Evolutionary conservation across 805 yeast genomes (phyloP), one percentile per base, ranked within the genome.

Genomic region (Starmera quercuum): DNA sequence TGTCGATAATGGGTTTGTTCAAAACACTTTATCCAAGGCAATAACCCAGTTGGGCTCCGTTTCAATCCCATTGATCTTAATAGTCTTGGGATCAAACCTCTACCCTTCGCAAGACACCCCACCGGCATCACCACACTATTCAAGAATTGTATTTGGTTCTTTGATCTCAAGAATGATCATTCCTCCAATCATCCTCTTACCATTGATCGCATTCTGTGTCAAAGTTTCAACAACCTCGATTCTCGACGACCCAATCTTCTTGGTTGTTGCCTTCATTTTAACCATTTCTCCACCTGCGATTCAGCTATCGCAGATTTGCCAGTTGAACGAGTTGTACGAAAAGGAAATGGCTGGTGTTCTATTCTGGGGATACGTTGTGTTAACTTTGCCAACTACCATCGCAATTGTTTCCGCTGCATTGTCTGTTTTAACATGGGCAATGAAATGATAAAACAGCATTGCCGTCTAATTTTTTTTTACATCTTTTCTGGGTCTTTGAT

Each of bases 221-320:
- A 80, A 77, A 55, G 75, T 68, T 48, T 59, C 82, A 41, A 71
- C 71, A 21, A 67, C 77, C 14, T 76, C 86, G 33, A 80, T 83
- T 23, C 61, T 83, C 54, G 86, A 79, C 52, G 94, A 83, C 54
- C 94, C 94, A 24, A 83, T 83, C 27, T 83, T 83, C 48, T 61
- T 83, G 47, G 75, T 83, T 39, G 88, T 83, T 28, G 76, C 85
- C 9, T 83, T 83, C 49, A 66, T 83, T 20, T 66, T 83, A 41
- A 82, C 88, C 2, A 73, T 81, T 4, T 73, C 87, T 2, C 92
- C 94, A 3, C 92, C 94, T 3, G 92, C 90, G 5, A 82, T 83
- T 44, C 94, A 83, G 56, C 62, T 83, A 36, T 78, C 87, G 17
- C 94, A 83, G 52, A 83, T 83, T 40, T 80, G 86, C 35, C 90